Conservation (phyloP, 768 basidiomycete species). For the Rossbeevera mucosa region DNA sequence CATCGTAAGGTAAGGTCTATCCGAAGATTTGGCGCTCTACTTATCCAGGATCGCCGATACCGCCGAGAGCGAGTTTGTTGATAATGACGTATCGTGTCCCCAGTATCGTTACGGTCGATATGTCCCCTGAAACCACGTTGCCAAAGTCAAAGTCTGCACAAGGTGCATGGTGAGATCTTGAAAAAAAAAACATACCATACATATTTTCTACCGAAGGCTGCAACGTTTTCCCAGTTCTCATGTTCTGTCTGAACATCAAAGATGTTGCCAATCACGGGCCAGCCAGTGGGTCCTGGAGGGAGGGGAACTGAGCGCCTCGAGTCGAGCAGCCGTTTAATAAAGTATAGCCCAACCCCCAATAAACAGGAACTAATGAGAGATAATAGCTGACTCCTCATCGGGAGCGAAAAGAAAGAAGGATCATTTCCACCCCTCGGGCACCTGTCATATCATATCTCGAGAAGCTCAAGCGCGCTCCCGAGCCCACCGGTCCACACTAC, state of each 20-base stretch:
- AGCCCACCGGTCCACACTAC: constrained; percentile 54
- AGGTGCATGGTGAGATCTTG: not conserved
- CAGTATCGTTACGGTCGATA: constrained; percentile 29
- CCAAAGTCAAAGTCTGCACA: constrained; percentile 9
- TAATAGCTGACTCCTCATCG: not conserved
- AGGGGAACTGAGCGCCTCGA: not conserved
- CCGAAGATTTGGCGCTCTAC: constrained; percentile 49
- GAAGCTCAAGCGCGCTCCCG: constrained; percentile 48
- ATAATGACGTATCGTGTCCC: constrained; percentile 48
- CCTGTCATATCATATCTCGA: constrained; percentile 60
- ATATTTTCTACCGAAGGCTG: constrained; percentile 47
- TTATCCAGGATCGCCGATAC: constrained; percentile 49
- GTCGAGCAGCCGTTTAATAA: not conserved
- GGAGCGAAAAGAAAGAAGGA: no score
- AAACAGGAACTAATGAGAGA: constrained; percentile 4
- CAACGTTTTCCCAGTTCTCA: constrained; percentile 50
- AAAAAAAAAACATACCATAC: constrained; percentile 41
- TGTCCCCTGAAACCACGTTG: constrained; percentile 15
- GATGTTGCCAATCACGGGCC: constrained; percentile 49
- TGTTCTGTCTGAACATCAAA: constrained; percentile 48
- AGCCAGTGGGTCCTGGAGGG: constrained; percentile 22
- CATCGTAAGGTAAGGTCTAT: constrained; percentile 18
- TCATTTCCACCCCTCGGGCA: no score
- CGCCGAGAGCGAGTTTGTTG: no score
- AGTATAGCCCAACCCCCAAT: constrained; percentile 17